Conservation (phyloP, 2,329 filamentous ascomycete species). For the Pseudogymnoascus sp. region DNA sequence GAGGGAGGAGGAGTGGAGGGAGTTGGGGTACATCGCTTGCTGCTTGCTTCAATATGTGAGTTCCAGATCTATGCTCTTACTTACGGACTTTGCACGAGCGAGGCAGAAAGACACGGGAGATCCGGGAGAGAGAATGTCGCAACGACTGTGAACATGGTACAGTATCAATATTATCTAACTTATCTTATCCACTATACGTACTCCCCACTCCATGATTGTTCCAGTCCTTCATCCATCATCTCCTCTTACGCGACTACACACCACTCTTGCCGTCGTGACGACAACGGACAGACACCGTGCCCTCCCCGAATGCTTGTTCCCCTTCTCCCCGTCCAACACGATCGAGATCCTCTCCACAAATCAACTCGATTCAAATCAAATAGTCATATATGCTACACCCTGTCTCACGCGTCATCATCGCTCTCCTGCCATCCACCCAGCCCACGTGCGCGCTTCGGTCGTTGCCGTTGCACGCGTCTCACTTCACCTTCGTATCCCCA, state of each 20-base stretch:
- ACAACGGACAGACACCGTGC: not conserved
- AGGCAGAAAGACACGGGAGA: not conserved
- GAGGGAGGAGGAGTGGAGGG: too few relatives aligned
- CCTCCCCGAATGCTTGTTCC: not conserved
- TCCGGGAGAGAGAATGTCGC: not conserved
- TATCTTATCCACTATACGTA: not conserved
- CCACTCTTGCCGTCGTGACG: not conserved
- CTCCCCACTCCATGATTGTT: not conserved
- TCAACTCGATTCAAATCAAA: not conserved
- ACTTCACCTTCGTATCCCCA: not conserved
- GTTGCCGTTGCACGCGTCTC: not conserved
- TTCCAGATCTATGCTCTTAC: not conserved
- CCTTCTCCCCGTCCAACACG: not conserved
- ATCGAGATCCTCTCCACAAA: not conserved
- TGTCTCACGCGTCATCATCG: not conserved
- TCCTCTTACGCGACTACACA: not conserved
- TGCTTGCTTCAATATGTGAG: not conserved
- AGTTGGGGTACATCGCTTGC: not conserved
- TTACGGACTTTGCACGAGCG: not conserved
- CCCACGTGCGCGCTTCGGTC: not conserved
- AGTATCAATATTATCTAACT: not conserved
- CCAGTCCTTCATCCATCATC: not conserved
- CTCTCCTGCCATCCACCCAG: not conserved
- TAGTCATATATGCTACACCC: not conserved
- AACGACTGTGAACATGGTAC: too few relatives aligned